phyloP scores from a whole-genome alignment of 2,329 filamentous ascomycete genomes.

The Aspergillus unguis region DNA sequence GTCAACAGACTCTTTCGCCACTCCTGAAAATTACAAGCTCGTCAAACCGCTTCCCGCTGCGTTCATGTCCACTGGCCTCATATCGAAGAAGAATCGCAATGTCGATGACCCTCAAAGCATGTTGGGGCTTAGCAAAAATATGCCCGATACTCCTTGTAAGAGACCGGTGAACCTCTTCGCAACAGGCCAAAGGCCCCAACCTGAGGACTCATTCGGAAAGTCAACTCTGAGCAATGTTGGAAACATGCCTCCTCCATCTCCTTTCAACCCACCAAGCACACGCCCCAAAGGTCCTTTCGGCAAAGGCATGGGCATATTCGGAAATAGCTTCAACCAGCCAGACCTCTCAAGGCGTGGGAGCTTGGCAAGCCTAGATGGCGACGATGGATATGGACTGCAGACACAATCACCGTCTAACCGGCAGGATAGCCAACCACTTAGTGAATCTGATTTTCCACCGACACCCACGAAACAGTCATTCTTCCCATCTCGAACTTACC shows the following conservation, averaged over 20 bases:
- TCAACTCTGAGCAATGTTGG: constrained; percentile 64
- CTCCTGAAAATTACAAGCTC: constrained; percentile 71
- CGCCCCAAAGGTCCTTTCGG: constrained; percentile 67
- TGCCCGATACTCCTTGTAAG: constrained; percentile 96
- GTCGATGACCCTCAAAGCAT: constrained; percentile 62
- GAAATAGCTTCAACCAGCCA: constrained; percentile 50
- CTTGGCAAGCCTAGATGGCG: constrained; percentile 75
- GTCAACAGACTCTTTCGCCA: constrained; percentile 60
- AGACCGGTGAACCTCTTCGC: constrained; percentile 69
- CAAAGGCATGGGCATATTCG: constrained; percentile 61
- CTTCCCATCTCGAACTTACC: constrained; percentile 37
- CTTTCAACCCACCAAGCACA: constrained; percentile 64
- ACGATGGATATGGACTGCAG: constrained; percentile 64
- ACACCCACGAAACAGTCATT: constrained; percentile 75
- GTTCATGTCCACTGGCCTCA: constrained; percentile 89
- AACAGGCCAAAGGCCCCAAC: constrained; percentile 54
- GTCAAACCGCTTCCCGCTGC: constrained; percentile 75
- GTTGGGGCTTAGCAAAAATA: constrained; percentile 58
- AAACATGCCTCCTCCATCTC: constrained; percentile 76
- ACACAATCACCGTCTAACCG: constrained; percentile 56
- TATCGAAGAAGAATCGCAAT: constrained; percentile 90
- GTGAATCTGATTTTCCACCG: constrained; percentile 76
- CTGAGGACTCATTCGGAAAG: constrained; percentile 60
- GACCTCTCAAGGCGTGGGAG: constrained; percentile 60
- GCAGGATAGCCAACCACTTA: constrained; percentile 55